Base-by-base conservation (phyloP, 306 rosid genomes). In the Inga oerstediana region DNA sequence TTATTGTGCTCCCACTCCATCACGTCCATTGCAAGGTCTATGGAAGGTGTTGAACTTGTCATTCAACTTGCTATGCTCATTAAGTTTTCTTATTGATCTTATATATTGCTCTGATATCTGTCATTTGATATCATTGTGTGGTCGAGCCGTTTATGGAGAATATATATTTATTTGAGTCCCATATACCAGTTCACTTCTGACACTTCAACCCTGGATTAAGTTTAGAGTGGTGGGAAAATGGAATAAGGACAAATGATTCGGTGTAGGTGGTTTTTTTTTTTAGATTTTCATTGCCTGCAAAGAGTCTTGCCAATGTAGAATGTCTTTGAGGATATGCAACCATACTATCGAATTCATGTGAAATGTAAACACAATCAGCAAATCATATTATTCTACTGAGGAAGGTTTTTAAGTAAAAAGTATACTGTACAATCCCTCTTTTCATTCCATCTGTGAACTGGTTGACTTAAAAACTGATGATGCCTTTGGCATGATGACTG, bases 1-100 rank as follows among this genome's bases (percentile, higher is more conserved):
- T 12, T 86, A 96, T 89, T 91, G 91, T 86, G 87, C 94, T 3
- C 98, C 98, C 0, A 84, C 97, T 0, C 90, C 81, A n/a, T 68
- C 81, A 7, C 83, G 98, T 84, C 99, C 99, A 72, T 88, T 96
- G 82, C 98, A 96, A 91, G 99, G 99, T 77, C 89, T 96, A 3
- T 96, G 99, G 99, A 96, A 96, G 98, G 99, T 96, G 82, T 62
- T 80, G 16, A 67, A 43, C 74, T 81, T 58, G 76, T 75, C 72
- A 73, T 83, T 69, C 77, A 58, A 79, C 32, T 72, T 87, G 56
- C 76, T 82, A n/a, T 75, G 81, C 86, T 86, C 87, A 30, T 82
- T 80, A 51, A 35, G 37, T 43, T 75, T 44, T 56, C 66, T 9
- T 49, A 37, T 76, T 73, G 22, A 39, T 27, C 5, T 39, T 72